These are phyloP conservation scores for Carpinus viminea DNA, from an alignment of 306 rosid genomes.

Conservation along the genomic window DNA sequence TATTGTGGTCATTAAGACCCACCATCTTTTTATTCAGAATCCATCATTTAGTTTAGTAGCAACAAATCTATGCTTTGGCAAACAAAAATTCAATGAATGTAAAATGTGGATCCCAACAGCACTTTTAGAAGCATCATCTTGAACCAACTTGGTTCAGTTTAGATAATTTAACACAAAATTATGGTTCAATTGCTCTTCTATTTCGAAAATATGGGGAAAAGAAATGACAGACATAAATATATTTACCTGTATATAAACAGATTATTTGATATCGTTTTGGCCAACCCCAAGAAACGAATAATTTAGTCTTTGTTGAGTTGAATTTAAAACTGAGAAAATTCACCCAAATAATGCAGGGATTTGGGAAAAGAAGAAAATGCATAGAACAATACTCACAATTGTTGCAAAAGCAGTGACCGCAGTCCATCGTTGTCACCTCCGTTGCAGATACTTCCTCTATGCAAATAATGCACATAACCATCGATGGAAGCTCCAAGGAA, in stretches of 20 bases:
- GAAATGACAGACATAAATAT: no score
- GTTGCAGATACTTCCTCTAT: conserved; percentile 26
- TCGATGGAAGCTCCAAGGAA: neutral
- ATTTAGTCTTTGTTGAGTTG: neutral
- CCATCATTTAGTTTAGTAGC: neutral
- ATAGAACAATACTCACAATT: conserved; percentile 25
- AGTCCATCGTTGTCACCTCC: conserved; percentile 32
- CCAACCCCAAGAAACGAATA: neutral
- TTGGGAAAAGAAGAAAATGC: neutral
- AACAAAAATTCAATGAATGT: neutral
- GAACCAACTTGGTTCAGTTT: neutral
- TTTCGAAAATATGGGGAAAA: neutral
- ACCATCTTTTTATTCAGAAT: neutral
- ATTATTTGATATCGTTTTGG: neutral
- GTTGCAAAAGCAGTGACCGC: conserved; percentile 42
- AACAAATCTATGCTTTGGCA: neutral
- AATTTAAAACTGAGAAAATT: neutral
- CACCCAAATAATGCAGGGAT: neutral
- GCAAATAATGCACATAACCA: conserved; percentile 34
- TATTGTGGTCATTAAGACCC: neutral
- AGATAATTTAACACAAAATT: neutral
- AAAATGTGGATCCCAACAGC: neutral
- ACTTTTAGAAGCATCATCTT: neutral
- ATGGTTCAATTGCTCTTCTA: neutral
- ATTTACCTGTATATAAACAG: neutral